phyloP scores from a whole-genome alignment of 768 basidiomycete genomes.

The Artomyces pyxidatus region DNA sequence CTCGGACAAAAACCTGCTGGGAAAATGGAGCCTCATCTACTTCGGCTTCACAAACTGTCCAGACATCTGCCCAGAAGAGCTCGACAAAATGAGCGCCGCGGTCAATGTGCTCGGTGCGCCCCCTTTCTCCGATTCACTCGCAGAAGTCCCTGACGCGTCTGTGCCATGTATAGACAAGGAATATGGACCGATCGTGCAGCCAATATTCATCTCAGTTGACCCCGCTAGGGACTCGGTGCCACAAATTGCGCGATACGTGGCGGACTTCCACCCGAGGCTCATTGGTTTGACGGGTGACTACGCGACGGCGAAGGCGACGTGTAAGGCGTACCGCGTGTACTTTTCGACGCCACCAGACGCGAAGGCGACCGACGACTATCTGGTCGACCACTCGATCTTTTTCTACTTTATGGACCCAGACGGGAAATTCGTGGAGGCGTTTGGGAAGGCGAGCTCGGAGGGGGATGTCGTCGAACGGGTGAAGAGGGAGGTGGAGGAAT shows the following conservation, averaged over 20 bases:
- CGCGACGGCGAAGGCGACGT: slow-evolving; percentile 72
- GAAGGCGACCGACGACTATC: slow-evolving; percentile 85
- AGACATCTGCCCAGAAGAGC: slow-evolving; percentile 96
- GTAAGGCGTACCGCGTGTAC: slow-evolving; percentile 96
- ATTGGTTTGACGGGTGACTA: slow-evolving; percentile 88
- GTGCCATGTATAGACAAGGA: slow-evolving; percentile 44
- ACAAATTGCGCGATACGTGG: slow-evolving; percentile 54
- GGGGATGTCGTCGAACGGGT: slow-evolving; percentile 63
- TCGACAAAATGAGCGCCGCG: slow-evolving; percentile 87
- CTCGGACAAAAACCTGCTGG: slow-evolving; percentile 76
- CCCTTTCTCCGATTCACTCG: not conserved
- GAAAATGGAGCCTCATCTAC: slow-evolving; percentile 88
- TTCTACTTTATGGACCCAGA: slow-evolving; percentile 97
- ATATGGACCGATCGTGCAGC: slow-evolving; percentile 67
- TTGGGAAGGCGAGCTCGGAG: slow-evolving; percentile 72
- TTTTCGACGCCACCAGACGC: slow-evolving; percentile 93
- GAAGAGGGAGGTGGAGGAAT: slow-evolving; percentile 38
- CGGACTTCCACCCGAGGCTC: slow-evolving; percentile 89
- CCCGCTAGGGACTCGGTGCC: slow-evolving; percentile 77
- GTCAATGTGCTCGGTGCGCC: slow-evolving; percentile 63
- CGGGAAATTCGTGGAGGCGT: slow-evolving; percentile 93
- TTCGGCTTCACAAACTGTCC: slow-evolving; percentile 99
- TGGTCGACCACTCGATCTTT: slow-evolving; percentile 95
- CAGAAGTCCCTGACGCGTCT: not conserved
- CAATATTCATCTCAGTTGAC: slow-evolving; percentile 94